Base-by-base conservation (phyloP, 2,329 filamentous ascomycete species). In the Ophiostoma sp. region DNA sequence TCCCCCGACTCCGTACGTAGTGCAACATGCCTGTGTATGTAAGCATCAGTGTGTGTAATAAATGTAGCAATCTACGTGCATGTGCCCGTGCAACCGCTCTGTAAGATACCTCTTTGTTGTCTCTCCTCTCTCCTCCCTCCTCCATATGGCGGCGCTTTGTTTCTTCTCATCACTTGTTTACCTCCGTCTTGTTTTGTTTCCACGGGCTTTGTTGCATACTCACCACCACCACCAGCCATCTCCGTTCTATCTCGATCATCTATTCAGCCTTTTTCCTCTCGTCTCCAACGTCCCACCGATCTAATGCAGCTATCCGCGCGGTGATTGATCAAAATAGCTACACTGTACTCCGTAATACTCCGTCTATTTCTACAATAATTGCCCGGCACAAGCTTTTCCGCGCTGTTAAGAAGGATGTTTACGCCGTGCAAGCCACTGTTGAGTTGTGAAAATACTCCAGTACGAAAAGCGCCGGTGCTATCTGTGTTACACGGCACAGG, bases 21-120 rank as follows among this genome's bases (percentile, higher is more conserved):
- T 63, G 60, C n/a, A 63, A 63, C 60, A 63, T 63, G 60, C 38
- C 16, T n/a, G 38, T 55, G 49, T 41, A 41, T 16, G 38, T n/a
- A 41, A 62, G 36, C 36, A n/a, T 58, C 27, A 27, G 52, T 63
- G 38, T 18, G 60, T 63, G 58, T 41, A 41, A 41, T 40, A 62
- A 55, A 62, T 36, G 4, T 27, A 27, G 27, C 27, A 27, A 27
- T 27, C 27, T 27, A 27, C 27, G 27, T 27, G 27, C 27, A 27
- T 27, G 27, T 27, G 27, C 27, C 27, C 27, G 27, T 27, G 27
- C 27, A 27, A 27, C 27, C 27, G 27, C 27, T 27, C 27, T 27
- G 27, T 27, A 27, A 27, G 27, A 27, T 27, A 44, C 42, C 11
- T 44, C 42, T 44, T 3, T 44, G 42, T 12, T 12, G 6, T 44